phyloP scores from a whole-genome alignment of 306 rosid genomes.

The Acmispon strigosus region DNA sequence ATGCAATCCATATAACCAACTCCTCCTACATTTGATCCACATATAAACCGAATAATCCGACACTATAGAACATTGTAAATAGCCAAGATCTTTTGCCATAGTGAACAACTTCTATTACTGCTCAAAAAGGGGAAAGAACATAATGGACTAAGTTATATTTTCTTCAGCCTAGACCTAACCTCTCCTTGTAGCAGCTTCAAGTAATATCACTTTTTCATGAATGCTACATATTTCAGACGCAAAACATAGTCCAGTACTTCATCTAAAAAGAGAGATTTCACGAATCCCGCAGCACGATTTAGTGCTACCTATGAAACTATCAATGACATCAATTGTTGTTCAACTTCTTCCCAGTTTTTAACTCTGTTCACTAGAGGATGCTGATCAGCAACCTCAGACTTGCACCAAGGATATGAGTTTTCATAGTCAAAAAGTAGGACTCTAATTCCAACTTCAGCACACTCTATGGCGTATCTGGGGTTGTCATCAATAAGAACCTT shows the following conservation, averaged over 20 bases:
- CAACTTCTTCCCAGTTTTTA: constrained; percentile 82
- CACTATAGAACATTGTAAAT: too few species aligned
- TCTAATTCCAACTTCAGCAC: constrained; percentile 70
- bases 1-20: too few species aligned
- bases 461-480: constrained; percentile 80
- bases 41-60: too few species aligned
- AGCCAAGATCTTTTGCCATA: too few species aligned
- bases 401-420: constrained; percentile 89
- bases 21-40: too few species aligned
- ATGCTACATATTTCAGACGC: neutral
- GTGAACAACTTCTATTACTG: too few species aligned
- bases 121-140: too few species aligned
- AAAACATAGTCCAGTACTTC: neutral
- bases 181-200: neutral
- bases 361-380: constrained; percentile 71
- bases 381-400: constrained; percentile 34
- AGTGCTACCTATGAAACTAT: constrained; percentile 15
- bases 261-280: neutral
- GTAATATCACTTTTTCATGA: neutral
- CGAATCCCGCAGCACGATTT: neutral
- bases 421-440: constrained; percentile 84
- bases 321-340: constrained; percentile 50
- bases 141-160: too few species aligned
- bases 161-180: too few species aligned
- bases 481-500: constrained; percentile 76